Conservation (phyloP, 176 grass and related monocot genomes). For the Thinopyrum elongatum region DNA sequence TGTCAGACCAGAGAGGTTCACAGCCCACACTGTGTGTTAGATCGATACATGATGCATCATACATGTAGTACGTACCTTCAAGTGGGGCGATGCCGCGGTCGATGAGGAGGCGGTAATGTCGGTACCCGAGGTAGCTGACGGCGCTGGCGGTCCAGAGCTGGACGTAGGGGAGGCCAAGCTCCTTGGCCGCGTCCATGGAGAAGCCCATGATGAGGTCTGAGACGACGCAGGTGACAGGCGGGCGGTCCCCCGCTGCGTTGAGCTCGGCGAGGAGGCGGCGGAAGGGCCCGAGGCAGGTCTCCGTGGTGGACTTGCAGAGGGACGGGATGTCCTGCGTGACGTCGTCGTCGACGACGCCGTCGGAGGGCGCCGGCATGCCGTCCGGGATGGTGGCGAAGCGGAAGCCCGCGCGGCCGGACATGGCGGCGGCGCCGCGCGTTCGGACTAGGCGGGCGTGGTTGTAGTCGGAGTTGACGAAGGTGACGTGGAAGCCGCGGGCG, state of each 20-base stretch:
- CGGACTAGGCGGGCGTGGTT: not conserved
- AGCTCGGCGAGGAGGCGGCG: conserved; percentile 48
- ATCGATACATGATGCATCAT: not conserved
- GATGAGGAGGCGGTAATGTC: not conserved
- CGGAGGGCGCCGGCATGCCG: not conserved
- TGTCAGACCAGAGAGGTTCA: too few relatives aligned
- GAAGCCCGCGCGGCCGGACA: not conserved
- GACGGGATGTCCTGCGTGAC: conserved; percentile 70
- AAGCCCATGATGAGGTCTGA: conserved; percentile 7
- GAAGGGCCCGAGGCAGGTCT: conserved; percentile 54
- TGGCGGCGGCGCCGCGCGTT: not conserved
- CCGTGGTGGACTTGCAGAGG: conserved; percentile 50
- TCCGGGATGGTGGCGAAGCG: not conserved
- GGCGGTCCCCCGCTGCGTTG: conserved; percentile 3
- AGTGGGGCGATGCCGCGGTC: not conserved
- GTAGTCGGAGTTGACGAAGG: not conserved
- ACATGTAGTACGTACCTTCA: not conserved
- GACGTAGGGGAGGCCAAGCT: not conserved
- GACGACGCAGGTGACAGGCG: not conserved
- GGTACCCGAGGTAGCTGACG: not conserved
- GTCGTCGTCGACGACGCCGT: conserved; percentile 17
- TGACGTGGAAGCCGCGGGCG: not conserved
- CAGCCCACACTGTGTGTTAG: not conserved
- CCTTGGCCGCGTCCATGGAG: conserved; percentile 11
- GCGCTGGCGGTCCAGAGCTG: conserved; percentile 11